Base-by-base conservation (phyloP, 2,329 filamentous ascomycete genomes). In the Alternaria gaisen region DNA sequence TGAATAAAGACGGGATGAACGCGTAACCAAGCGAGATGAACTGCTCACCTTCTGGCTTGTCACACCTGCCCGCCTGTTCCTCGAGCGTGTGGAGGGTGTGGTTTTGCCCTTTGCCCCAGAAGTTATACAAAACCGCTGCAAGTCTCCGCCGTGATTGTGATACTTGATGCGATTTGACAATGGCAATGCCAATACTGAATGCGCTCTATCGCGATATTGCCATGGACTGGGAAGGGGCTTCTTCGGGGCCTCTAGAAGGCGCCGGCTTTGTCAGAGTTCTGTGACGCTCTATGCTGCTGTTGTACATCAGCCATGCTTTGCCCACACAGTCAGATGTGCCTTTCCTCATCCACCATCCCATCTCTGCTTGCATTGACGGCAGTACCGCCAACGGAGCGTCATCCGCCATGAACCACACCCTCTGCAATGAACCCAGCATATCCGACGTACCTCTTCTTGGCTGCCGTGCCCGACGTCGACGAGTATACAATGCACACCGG, bases 221-320 rank as follows among this genome's bases (percentile, higher is more conserved):
- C 14, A 36, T 36, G 32, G 48, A 41, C 52, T 32, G 38, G 43
- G 51, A 38, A 60, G 56, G 67, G 40, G 58, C 61, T 66, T 67
- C 64, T 61, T 60, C 46, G 58, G 66, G 54, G 53, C 60, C 61
- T 66, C 64, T 57, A 47, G 26, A 47, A 50, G 63, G 67, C 51
- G 60, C 64, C 54, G 63, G 62, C 60, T 56, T 54, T 62, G 54
- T 56, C 43, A 47, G 51, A 43, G 54, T 42, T 34, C 46, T 56
- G 51, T 36, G 58, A 64, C 50, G 64, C 30, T 50, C 61, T 69
- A 61, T 64, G 61, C 41, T 63, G 60, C 67, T 69, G 55, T 60
- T 65, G 60, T 71, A 75, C 72, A 72, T 77, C 60, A 77, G 70
- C 71, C 63, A 73, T 70, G 71, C 69, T 69, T 67, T 71, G 60